phyloP scores from a whole-genome alignment of 345 rosid species.

The Diplotaxis tenuifolia region DNA sequence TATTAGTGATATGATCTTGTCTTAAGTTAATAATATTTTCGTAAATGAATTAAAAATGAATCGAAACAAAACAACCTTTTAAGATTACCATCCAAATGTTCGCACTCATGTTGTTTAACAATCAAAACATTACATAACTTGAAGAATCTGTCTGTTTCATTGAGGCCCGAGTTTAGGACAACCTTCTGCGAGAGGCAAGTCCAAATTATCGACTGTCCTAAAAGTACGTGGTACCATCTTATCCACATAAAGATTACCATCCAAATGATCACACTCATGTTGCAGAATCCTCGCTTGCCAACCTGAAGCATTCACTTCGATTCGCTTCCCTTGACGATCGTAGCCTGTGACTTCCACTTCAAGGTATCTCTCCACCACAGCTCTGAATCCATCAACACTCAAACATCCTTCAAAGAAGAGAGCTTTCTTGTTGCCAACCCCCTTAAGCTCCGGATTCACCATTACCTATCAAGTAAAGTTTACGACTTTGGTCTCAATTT shows the following conservation, averaged over 20 bases:
- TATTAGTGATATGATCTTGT: background rate
- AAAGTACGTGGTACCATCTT: slow-evolving; percentile 81
- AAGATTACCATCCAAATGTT: no score
- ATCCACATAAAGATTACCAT: slow-evolving; percentile 80
- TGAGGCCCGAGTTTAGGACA: slow-evolving; percentile 69
- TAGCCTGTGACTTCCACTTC: slow-evolving; percentile 84
- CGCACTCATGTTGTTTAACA: no score
- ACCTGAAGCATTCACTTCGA: slow-evolving; percentile 77
- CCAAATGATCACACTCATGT: slow-evolving; percentile 91
- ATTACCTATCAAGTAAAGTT: slow-evolving; percentile 58
- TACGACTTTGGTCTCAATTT: background rate
- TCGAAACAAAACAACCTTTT: background rate
- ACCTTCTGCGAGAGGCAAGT: slow-evolving; percentile 75
- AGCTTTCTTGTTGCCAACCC: slow-evolving; percentile 63
- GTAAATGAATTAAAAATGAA: background rate
- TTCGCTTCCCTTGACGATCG: slow-evolving; percentile 54
- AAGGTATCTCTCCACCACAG: slow-evolving; percentile 69
- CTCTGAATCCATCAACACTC: slow-evolving; percentile 88
- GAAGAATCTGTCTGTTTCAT: background rate
- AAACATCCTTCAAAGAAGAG: slow-evolving; percentile 84
- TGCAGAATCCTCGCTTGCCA: slow-evolving; percentile 94
- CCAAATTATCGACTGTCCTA: slow-evolving; percentile 72
- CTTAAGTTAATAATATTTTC: no score
- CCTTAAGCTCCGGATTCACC: slow-evolving; percentile 71
- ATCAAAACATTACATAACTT: background rate